These are phyloP conservation scores for Nicotiana tomentosiformis DNA, from an alignment of 257 asterid species.

Conservation along the genomic window DNA sequence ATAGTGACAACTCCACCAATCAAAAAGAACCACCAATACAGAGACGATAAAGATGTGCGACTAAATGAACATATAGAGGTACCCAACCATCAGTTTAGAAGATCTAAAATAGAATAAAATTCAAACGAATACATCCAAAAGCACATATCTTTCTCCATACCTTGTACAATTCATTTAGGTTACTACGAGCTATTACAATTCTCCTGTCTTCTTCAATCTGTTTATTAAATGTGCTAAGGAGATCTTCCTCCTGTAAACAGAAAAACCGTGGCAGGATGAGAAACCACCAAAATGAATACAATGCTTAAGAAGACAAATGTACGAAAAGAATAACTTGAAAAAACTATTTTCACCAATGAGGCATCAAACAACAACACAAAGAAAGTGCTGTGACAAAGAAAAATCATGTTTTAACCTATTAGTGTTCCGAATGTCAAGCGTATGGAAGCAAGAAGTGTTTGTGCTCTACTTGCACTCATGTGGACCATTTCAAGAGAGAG, in stretches of 20 bases:
- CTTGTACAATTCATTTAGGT: slow-evolving; percentile 76
- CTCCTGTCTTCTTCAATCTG: slow-evolving; percentile 93
- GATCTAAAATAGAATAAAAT: slow-evolving; percentile 1
- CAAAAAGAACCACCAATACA: neutral
- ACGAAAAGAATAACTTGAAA: neutral
- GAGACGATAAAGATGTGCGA: neutral
- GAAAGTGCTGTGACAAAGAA: neutral
- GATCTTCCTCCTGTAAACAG: slow-evolving; percentile 82
- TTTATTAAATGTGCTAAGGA: slow-evolving; percentile 64
- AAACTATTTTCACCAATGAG: neutral
- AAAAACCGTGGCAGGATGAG: slow-evolving; percentile 9
- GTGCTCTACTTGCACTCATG: neutral
- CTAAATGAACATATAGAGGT: slow-evolving; percentile 2
- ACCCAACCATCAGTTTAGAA: slow-evolving; percentile 5
- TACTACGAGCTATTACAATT: slow-evolving; percentile 86
- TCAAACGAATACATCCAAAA: slow-evolving; percentile 4
- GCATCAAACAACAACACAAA: neutral
- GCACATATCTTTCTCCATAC: slow-evolving; percentile 28
- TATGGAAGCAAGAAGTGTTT: neutral
- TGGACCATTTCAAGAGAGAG: no score
- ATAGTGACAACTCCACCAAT: slow-evolving; percentile 1
- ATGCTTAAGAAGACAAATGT: neutral
- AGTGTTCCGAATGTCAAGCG: neutral
- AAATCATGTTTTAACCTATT: neutral
- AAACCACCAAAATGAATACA: neutral